Evolutionary conservation across 176 grass and related monocot genomes (phyloP), one percentile per base, ranked within the genome.

Genomic region (Zoysia pacifica): DNA sequence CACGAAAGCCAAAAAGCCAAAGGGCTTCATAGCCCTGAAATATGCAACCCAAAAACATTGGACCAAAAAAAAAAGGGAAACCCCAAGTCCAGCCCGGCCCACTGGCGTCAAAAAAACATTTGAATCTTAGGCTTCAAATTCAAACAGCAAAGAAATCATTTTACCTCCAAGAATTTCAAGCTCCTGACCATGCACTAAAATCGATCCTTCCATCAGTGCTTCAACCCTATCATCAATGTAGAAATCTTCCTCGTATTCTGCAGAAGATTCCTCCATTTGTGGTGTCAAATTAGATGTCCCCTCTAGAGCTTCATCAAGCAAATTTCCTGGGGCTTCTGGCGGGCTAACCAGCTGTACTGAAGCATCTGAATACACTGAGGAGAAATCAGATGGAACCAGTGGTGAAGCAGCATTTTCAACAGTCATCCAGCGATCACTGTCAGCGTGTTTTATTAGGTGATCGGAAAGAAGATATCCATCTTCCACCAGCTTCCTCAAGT

Each of bases 391-490:
- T 58, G 72, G 70, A 66, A 90, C 88, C 62, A 95, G 63, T 42
- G 96, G 96, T 63, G 96, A 95, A 62, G 81, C 86, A 20, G 96
- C 96, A 86, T 99, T 99, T 82, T 99, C 96, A 53, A 93, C 86
- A 18, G 96, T 99, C 45, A 93, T 52, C 96, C 96, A 99, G 36
- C 82, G 77, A 67, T 93, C 89, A 79, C 86, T 93, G 70, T 88
- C 88, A 63, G 85, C 84, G 65, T 99, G 96, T 91, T 99, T 99
- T 80, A 99, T 95, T 75, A 99, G 79, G 83, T 99, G 96, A 88
- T 99, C 96, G 82, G 90, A 90, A 83, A 93, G 96, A 65, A 99
- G 88, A 68, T 87, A 74, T 70, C 96, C 96, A 56, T 93, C 88
- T 71, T 99, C 86, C 54, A 95, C 87, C 48, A 99, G 82, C 48